phyloP scores from a whole-genome alignment of 805 yeast species.

The Candida sphagnicola region DNA sequence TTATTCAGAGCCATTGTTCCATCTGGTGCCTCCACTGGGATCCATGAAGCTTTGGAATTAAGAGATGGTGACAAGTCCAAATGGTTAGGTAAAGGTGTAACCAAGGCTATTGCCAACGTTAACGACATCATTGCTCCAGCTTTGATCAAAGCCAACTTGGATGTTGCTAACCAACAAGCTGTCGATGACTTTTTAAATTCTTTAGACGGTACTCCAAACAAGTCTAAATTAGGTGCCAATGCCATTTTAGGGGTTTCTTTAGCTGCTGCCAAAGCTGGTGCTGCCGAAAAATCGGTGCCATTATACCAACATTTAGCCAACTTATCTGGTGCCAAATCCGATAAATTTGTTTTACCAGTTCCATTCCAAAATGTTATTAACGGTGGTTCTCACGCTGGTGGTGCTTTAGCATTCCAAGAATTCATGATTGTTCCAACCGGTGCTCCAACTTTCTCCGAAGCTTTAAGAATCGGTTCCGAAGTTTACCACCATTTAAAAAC shows the following conservation, averaged over 20 bases:
- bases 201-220: constrained; percentile 97
- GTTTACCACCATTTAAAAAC: constrained; percentile 96
- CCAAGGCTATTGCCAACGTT: constrained; percentile 95
- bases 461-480: constrained; percentile 94
- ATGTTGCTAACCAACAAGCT: constrained; percentile 81
- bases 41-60: constrained; percentile 97
- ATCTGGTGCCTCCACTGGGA: constrained; percentile 99
- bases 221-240: constrained; percentile 96
- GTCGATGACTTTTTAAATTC: constrained; percentile 80
- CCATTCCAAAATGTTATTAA: constrained; percentile 98
- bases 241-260: constrained; percentile 98
- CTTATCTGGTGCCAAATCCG: constrained; percentile 65
- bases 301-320: constrained; percentile 89
- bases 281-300: constrained; percentile 92
- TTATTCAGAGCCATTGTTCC: constrained; percentile 96
- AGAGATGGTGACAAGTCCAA: constrained; percentile 97
- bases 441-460: constrained; percentile 89
- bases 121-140: constrained; percentile 95
- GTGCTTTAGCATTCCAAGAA: constrained; percentile 98
- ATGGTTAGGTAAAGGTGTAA: constrained; percentile 99
- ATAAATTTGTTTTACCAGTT: constrained; percentile 93
- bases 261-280: constrained; percentile 97
- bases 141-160: constrained; percentile 71
- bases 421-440: constrained; percentile 98
- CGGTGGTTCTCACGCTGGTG: constrained; percentile 99